Evolutionary conservation across 2,329 filamentous ascomycete species (phyloP), one percentile per base, ranked within the genome.

Genomic region (Clathrospora elynae): DNA sequence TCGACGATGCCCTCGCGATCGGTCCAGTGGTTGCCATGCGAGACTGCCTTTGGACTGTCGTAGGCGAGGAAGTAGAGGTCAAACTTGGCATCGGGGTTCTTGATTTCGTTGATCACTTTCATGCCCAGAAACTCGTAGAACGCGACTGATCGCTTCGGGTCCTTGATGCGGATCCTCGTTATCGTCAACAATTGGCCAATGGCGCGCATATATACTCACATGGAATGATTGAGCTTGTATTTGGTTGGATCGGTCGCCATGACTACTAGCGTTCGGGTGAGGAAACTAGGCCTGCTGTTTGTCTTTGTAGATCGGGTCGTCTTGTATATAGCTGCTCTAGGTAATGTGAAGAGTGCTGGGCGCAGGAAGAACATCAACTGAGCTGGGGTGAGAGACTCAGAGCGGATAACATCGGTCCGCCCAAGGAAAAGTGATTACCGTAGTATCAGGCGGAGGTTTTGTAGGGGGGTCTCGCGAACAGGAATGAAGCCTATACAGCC

Each of bases 41-140:
- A 93, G n/a, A 82, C 75, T 10, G 92, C 87, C 24, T 81, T 77
- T 7, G 89, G 82, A 20, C 83, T 81, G 67, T 96, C 86, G 74
- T 95, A 97, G 46, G 86, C 90, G 47, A 99, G 79, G 75, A 97
- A 97, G 78, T 97, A 97, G 18, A 96, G 83, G 62, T 93, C 89
- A 71, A 97, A 97, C 67, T 95, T 96, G 71, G 83, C 83, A 47
- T 96, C 90, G 10, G 91, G 87, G 65, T 90, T 88, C 51, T 86
- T 77, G 32, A 93, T 78, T 73, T 91, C 88, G 64, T 88, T 84
- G 71, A 97, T 81, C 51, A 90, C 73, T 66, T 79, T 90, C 81
- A 97, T 84, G 60, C 93, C 93, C 12, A 99, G 81, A 71, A 90
- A 88, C 68, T 96, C 86, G 73, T 97, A 99, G 74, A 95, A 99